These are phyloP conservation scores for Tolypocladium tundrense DNA, from an alignment of 2,329 filamentous ascomycete genomes.

Conservation along the genomic window DNA sequence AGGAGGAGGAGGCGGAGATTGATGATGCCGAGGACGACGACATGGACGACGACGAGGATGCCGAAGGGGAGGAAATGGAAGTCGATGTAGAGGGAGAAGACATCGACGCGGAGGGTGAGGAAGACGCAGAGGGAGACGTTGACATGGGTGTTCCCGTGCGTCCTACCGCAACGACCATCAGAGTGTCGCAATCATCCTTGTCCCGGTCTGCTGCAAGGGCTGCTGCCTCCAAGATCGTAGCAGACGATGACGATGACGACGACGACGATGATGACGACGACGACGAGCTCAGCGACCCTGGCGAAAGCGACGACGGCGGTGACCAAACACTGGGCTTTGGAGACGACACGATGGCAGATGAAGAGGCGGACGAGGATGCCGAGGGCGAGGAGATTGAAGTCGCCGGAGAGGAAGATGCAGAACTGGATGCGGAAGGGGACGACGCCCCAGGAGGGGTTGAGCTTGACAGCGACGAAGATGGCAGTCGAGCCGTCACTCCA, in stretches of 20 bases:
- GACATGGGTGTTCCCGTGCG: slow-evolving; percentile 32
- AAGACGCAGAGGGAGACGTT: slow-evolving; percentile 33
- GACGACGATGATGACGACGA: slow-evolving; percentile 38
- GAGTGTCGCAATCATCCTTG: slow-evolving; percentile 31
- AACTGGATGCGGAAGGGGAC: slow-evolving; percentile 28
- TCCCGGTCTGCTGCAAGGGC: slow-evolving; percentile 23
- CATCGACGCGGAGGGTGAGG: slow-evolving; percentile 36
- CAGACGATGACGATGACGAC: slow-evolving; percentile 36
- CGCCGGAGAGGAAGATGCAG: slow-evolving; percentile 30
- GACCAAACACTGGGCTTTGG: slow-evolving; percentile 27
- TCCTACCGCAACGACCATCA: slow-evolving; percentile 29
- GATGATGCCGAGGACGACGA: slow-evolving; percentile 29
- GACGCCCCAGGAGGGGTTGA: slow-evolving; percentile 27
- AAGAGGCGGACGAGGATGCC: slow-evolving; percentile 30
- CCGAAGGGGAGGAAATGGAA: slow-evolving; percentile 31
- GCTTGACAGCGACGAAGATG: slow-evolving; percentile 32
- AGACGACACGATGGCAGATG: slow-evolving; percentile 35
- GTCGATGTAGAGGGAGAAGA: slow-evolving; percentile 35
- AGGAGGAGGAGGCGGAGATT: slow-evolving; percentile 30
- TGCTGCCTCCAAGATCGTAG: slow-evolving; percentile 20
- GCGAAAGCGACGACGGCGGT: slow-evolving; percentile 34
- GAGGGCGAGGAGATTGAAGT: slow-evolving; percentile 35
- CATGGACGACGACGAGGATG: slow-evolving; percentile 28
- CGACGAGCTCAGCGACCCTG: slow-evolving; percentile 43
- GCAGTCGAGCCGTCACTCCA: slow-evolving; percentile 38